Conservation (phyloP, 2,329 filamentous ascomycete species). For the Trichoderma sp. region DNA sequence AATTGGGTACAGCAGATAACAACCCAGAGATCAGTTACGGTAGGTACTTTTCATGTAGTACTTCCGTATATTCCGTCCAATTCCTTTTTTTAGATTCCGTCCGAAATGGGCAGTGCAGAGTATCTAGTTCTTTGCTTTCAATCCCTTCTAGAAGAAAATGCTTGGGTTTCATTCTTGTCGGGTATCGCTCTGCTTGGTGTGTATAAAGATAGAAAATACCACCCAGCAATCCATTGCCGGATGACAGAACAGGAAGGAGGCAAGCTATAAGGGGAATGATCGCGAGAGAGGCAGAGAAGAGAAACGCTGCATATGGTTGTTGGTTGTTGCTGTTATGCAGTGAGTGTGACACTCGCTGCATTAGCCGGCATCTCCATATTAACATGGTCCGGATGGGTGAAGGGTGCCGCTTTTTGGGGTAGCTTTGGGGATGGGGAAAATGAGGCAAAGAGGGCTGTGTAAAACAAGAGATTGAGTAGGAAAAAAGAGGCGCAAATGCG, state of each 20-base stretch:
- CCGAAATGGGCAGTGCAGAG: neutral
- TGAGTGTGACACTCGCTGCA: neutral
- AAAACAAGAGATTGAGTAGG: neutral
- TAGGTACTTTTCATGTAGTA: neutral
- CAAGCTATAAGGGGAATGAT: neutral
- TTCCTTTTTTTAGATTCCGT: neutral
- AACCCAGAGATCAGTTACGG: too few species aligned
- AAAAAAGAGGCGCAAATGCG: neutral
- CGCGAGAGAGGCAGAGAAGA: neutral
- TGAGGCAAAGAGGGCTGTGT: neutral
- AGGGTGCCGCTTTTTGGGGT: neutral
- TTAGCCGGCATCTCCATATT: neutral
- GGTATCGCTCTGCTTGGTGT: neutral
- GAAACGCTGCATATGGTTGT: neutral
- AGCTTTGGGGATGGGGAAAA: neutral
- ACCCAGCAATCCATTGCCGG: neutral
- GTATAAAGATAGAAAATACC: slow-evolving; percentile 1
- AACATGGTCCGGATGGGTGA: neutral
- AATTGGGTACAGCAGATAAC: neutral
- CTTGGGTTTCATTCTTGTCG: neutral
- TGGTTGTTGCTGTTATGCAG: neutral
- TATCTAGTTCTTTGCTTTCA: neutral
- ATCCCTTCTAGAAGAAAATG: neutral
- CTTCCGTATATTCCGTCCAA: neutral
- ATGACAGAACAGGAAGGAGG: neutral